phyloP scores from a whole-genome alignment of 2,329 filamentous ascomycete species.

The Aplosporella prunicola region DNA sequence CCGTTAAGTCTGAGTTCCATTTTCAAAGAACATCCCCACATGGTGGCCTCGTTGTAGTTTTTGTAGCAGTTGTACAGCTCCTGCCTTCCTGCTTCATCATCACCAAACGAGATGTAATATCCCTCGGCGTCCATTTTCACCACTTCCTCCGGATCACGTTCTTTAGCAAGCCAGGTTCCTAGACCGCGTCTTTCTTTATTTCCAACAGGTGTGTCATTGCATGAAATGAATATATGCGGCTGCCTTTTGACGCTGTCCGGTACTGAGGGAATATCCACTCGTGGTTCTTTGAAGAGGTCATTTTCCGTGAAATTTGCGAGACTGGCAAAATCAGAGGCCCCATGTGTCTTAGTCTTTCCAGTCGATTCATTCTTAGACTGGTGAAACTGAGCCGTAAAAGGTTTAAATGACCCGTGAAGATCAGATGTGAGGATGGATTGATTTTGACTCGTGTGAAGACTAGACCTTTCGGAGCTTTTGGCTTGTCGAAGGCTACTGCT shows the following conservation, averaged over 20 bases:
- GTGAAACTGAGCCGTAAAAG: not conserved
- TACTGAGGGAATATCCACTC: too few species aligned
- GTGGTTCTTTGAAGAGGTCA: too few species aligned
- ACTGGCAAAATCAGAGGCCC: not conserved
- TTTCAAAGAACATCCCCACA: too few species aligned
- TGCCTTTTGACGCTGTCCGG: not conserved
- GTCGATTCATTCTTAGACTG: not conserved
- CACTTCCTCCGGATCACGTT: not conserved
- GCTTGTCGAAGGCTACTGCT: too few species aligned
- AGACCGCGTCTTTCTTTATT: not conserved
- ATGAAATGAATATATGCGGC: constrained; percentile 8
- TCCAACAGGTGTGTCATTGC: not conserved
- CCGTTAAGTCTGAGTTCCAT: too few species aligned
- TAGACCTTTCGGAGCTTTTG: too few species aligned
- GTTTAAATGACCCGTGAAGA: too few species aligned
- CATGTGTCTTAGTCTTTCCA: not conserved
- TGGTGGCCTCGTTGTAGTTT: not conserved
- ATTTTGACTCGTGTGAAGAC: too few species aligned
- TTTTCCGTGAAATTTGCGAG: not conserved
- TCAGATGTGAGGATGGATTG: too few species aligned
- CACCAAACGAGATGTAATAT: constrained; percentile 4
- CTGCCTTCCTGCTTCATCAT: not conserved
- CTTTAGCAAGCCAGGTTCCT: not conserved
- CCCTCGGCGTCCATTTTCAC: constrained; percentile 1
- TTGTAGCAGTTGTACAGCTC: not conserved